Conservation (phyloP, 1,284 basidiomycete species). For the Schizophyllum amplum region DNA sequence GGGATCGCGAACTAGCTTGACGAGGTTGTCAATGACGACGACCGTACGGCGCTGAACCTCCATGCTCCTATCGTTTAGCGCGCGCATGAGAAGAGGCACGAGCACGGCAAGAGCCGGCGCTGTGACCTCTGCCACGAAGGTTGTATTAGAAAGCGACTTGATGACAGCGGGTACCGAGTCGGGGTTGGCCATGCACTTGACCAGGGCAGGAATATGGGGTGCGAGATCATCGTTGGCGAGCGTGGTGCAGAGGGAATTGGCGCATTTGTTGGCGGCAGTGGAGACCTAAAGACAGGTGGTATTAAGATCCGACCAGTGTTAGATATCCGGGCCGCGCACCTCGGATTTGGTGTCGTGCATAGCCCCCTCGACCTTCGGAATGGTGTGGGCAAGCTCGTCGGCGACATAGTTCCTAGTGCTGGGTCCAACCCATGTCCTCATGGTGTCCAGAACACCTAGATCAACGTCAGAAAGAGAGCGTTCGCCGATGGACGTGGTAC, state of each 20-base stretch:
- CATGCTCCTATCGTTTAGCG: constrained; percentile 94
- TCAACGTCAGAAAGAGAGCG: not conserved
- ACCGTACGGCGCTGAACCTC: constrained; percentile 86
- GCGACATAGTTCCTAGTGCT: constrained; percentile 79
- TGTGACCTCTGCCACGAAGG: constrained; percentile 96
- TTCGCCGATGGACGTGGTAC: not conserved
- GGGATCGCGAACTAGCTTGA: constrained; percentile 94
- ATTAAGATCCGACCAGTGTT: not conserved
- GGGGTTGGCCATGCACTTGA: constrained; percentile 94
- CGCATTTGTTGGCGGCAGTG: constrained; percentile 84
- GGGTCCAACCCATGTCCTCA: constrained; percentile 60
- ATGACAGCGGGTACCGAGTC: constrained; percentile 86
- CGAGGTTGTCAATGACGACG: constrained; percentile 94
- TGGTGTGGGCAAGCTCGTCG: constrained; percentile 72
- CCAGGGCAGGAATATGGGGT: constrained; percentile 85
- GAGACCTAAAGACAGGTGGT: constrained; percentile 59
- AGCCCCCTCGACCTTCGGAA: constrained; percentile 83
- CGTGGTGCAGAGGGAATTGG: constrained; percentile 87
- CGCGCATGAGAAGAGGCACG: constrained; percentile 87
- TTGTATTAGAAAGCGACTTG: constrained; percentile 91
- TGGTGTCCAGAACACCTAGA: constrained; percentile 71
- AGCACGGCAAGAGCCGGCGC: constrained; percentile 94
- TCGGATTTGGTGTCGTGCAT: constrained; percentile 99
- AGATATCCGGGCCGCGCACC: constrained; percentile 34
- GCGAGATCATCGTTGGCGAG: constrained; percentile 92